Evolutionary conservation across 441 rosid species (phyloP).

Genomic region (Geranium incanum): DNA sequence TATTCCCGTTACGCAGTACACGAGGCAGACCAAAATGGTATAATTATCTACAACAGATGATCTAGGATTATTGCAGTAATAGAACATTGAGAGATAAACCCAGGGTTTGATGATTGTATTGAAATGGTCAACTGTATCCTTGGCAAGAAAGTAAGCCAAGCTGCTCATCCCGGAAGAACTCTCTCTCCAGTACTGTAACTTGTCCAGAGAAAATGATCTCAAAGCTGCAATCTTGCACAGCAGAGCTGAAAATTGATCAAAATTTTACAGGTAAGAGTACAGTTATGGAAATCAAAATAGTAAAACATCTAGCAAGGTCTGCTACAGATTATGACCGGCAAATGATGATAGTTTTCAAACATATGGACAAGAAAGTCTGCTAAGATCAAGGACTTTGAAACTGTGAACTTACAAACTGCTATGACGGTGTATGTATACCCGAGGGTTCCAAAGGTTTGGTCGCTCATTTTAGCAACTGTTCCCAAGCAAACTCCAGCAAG

Average conservation of each 20-base stretch:
- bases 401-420: constrained; percentile 77
- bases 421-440: constrained; percentile 93
- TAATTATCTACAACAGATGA: constrained; percentile 70
- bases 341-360: background rate
- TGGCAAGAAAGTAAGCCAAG: constrained; percentile 78
- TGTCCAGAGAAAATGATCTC: constrained; percentile 84
- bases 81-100: constrained; percentile 88
- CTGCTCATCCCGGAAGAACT: constrained; percentile 86
- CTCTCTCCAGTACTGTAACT: constrained; percentile 86
- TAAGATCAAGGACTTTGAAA: background rate
- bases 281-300: background rate
- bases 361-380: background rate
- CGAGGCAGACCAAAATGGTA: constrained; percentile 65
- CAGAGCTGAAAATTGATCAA: constrained; percentile 47
- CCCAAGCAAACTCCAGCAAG: constrained; percentile 97
- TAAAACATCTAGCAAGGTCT: background rate
- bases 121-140: constrained; percentile 89
- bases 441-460: constrained; percentile 73
- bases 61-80: constrained; percentile 93
- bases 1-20: constrained; percentile 84
- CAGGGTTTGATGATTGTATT: constrained; percentile 81
- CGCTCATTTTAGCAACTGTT: constrained; percentile 88
- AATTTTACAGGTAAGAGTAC: background rate
- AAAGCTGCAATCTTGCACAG: constrained; percentile 87
- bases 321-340: background rate